These are phyloP conservation scores for Kwoniella dejecticola DNA, from an alignment of 768 basidiomycete genomes.

Conservation along the genomic window DNA sequence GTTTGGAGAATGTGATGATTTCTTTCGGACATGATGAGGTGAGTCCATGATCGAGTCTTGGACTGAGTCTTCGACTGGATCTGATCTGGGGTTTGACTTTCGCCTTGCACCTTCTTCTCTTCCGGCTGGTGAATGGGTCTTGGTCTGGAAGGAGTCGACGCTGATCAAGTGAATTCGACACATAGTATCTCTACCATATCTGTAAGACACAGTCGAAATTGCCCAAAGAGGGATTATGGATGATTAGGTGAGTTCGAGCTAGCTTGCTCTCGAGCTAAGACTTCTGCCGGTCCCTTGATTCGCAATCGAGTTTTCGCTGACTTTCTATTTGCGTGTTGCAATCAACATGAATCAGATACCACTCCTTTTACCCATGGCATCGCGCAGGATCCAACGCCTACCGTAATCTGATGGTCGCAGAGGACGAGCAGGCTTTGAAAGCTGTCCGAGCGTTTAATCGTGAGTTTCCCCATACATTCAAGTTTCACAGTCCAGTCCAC, in stretches of 20 bases:
- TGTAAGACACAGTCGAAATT: constrained; percentile 73
- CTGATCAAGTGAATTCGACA: too few species aligned
- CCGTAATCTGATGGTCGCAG: constrained; percentile 72
- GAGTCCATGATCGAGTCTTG: neutral
- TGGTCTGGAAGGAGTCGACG: too few species aligned
- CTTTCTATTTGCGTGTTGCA: too few species aligned
- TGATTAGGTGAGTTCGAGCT: constrained; percentile 46
- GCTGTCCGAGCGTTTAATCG: constrained; percentile 85
- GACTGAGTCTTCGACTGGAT: too few species aligned
- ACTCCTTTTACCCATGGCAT: constrained; percentile 96
- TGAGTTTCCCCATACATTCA: neutral
- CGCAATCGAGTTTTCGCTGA: too few species aligned
- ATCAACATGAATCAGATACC: constrained; percentile 63
- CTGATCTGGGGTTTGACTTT: too few species aligned
- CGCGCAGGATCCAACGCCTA: constrained; percentile 74
- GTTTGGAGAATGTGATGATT: constrained; percentile 58
- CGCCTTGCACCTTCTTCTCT: too few species aligned
- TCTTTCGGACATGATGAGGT: constrained; percentile 78
- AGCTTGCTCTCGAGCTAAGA: too few species aligned
- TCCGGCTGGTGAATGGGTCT: too few species aligned
- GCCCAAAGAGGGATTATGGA: constrained; percentile 14
- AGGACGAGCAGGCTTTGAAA: constrained; percentile 55
- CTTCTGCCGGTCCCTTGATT: too few species aligned
- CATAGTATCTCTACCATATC: constrained; percentile 65
- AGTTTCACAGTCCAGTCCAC: too few species aligned